These are phyloP conservation scores for Letharia lupina DNA, from an alignment of 495 filamentous ascomycete genomes.

Conservation along the genomic window DNA sequence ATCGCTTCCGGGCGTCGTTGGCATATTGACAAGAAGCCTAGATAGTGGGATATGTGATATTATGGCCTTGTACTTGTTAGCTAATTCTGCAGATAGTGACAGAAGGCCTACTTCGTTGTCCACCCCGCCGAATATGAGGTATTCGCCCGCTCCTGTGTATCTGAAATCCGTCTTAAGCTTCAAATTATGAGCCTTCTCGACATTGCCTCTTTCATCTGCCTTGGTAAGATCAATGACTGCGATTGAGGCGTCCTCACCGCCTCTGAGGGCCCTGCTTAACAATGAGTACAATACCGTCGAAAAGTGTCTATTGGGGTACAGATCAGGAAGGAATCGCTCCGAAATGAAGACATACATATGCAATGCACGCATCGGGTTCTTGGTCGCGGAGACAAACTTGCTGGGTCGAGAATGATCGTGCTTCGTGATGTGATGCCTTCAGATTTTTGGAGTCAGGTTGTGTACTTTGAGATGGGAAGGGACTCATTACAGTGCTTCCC, in stretches of 20 bases:
- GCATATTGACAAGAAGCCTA: neutral
- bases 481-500: neutral
- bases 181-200: neutral
- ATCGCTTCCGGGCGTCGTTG: neutral
- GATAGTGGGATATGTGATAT: neutral
- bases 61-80: neutral
- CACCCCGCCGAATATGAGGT: neutral
- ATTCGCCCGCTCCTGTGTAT: neutral
- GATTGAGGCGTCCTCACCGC: too few relatives aligned
- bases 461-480: neutral
- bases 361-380: neutral
- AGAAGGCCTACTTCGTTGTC: neutral
- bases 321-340: too few relatives aligned
- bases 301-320: too few relatives aligned
- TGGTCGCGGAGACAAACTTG: neutral
- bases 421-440: neutral
- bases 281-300: too few relatives aligned
- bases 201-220: neutral
- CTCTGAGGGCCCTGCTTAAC: too few relatives aligned
- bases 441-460: neutral
- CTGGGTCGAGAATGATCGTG: neutral
- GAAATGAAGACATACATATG: neutral
- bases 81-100: neutral
- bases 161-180: neutral
- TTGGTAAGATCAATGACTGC: neutral